These are phyloP conservation scores for Candida yuanshanica DNA, from an alignment of 805 yeast species.

Conservation along the genomic window DNA sequence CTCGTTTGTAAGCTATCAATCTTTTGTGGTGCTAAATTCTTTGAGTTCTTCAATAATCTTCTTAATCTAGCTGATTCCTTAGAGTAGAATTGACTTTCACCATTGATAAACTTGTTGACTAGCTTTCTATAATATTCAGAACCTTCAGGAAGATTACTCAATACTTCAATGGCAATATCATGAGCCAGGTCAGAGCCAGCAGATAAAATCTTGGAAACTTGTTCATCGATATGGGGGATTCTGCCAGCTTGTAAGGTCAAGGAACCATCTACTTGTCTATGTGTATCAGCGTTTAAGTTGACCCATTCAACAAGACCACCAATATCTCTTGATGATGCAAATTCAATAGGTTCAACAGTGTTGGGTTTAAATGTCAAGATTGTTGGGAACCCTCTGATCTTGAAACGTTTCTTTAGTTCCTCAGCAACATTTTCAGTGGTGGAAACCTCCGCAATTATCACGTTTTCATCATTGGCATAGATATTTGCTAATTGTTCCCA, in stretches of 20 bases:
- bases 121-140: slow-evolving; percentile 45
- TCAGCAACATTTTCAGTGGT: slow-evolving; percentile 40
- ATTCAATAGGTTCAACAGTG: slow-evolving; percentile 26
- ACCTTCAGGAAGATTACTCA: slow-evolving; percentile 20
- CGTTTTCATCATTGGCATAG: slow-evolving; percentile 30
- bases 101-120: slow-evolving; percentile 38
- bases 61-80: slow-evolving; percentile 40
- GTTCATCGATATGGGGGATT: slow-evolving; percentile 12
- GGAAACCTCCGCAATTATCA: slow-evolving; percentile 40
- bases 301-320: slow-evolving; percentile 52
- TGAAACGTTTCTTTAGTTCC: slow-evolving; percentile 33
- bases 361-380: slow-evolving; percentile 38
- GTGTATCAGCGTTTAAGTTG: slow-evolving; percentile 31
- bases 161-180: slow-evolving; percentile 28
- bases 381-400: slow-evolving; percentile 44
- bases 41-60: slow-evolving; percentile 30
- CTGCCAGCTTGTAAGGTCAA: slow-evolving; percentile 27
- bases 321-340: slow-evolving; percentile 36
- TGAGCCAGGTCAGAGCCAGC: slow-evolving; percentile 17
- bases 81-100: slow-evolving; percentile 35
- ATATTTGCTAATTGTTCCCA: slow-evolving; percentile 43
- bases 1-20: slow-evolving; percentile 46
- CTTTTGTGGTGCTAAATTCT: slow-evolving; percentile 33
- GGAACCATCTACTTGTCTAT: slow-evolving; percentile 33
- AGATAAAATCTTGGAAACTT: slow-evolving; percentile 24